Percentiles rank a stretch among this genome's conserved stretches.
Conservation (phyloP, 768 basidiomycete species). For the Lentinula sp. region DNA sequence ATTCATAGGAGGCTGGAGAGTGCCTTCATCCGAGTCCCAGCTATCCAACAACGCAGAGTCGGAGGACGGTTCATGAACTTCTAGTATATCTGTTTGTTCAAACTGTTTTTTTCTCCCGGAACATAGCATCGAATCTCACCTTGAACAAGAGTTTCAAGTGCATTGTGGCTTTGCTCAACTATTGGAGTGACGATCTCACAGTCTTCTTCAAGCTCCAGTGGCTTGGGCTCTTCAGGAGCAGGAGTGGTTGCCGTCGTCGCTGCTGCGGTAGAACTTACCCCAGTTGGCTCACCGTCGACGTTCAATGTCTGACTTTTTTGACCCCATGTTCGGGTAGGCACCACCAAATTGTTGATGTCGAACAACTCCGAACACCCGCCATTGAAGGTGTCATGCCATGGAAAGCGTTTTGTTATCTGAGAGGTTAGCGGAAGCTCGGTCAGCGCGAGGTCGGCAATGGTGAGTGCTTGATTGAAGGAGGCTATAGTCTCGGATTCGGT, state of each 20-base stretch:
- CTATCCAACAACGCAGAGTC: no score
- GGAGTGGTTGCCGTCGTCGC: background rate
- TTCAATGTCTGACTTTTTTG: background rate
- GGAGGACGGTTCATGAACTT: background rate
- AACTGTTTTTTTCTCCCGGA: background rate
- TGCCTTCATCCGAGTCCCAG: background rate
- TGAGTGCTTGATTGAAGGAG: constrained; percentile 43
- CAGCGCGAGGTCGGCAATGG: constrained; percentile 31
- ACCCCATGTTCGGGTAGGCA: constrained; percentile 31
- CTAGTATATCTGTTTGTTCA: background rate
- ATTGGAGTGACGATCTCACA: constrained; percentile 10
- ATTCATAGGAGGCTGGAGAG: no score
- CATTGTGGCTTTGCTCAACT: constrained; percentile 17
- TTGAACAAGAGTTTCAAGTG: constrained; percentile 11
- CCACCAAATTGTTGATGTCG: constrained; percentile 20
- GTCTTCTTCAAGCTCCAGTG: background rate
- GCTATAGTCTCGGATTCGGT: constrained; percentile 29
- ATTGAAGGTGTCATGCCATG: constrained; percentile 38
- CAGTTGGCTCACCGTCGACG: background rate
- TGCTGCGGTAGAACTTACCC: background rate
- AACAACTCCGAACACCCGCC: constrained; percentile 42
- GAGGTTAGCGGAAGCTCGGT: constrained; percentile 48
- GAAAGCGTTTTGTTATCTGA: constrained; percentile 36
- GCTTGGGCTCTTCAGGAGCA: background rate
- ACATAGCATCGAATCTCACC: background rate